Evolutionary conservation across 495 filamentous ascomycete species (phyloP).

Genomic region (Cudoniella acicularis): DNA sequence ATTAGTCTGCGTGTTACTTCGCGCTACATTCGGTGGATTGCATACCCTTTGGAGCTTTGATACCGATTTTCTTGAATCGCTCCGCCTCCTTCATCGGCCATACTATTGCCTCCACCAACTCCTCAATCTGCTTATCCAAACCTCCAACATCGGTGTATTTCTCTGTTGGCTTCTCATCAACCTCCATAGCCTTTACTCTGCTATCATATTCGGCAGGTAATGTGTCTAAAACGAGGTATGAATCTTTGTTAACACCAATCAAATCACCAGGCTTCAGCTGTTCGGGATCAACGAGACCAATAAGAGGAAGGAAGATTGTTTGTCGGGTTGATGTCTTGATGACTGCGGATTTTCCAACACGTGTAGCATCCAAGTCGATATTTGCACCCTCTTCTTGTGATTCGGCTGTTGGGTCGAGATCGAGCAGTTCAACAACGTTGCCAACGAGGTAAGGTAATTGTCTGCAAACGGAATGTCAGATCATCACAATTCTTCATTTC

Average conservation of each 20-base stretch:
- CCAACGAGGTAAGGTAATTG: slow-evolving; percentile 98
- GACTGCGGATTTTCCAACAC: slow-evolving; percentile 96
- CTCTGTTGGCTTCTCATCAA: slow-evolving; percentile 99
- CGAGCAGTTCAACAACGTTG: slow-evolving; percentile 94
- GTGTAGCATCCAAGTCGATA: slow-evolving; percentile 94
- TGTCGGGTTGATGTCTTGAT: slow-evolving; percentile 99
- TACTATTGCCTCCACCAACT: slow-evolving; percentile 98
- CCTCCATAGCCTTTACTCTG: slow-evolving; percentile 99
- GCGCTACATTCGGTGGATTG: neutral
- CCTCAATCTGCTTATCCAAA: slow-evolving; percentile 98
- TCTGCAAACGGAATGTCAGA: slow-evolving; percentile 41
- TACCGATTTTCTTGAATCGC: slow-evolving; percentile 97
- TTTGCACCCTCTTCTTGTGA: slow-evolving; percentile 96
- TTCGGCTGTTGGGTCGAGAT: slow-evolving; percentile 94
- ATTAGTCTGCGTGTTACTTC: neutral
- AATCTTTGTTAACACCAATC: slow-evolving; percentile 99
- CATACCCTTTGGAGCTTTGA: slow-evolving; percentile 98
- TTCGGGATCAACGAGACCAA: slow-evolving; percentile 93
- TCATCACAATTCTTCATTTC: slow-evolving; percentile 12
- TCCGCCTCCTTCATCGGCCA: slow-evolving; percentile 99
- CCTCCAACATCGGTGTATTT: slow-evolving; percentile 99
- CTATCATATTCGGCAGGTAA: slow-evolving; percentile 99
- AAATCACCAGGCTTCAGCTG: slow-evolving; percentile 91
- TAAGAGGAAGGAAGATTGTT: slow-evolving; percentile 97
- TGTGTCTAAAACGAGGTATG: slow-evolving; percentile 97